A percentile compares a stretch with the other conserved stretches of the same genome.
Evolutionary conservation across 129 eudicot species (phyloP).

Genomic region (Dittrichia graveolens): DNA sequence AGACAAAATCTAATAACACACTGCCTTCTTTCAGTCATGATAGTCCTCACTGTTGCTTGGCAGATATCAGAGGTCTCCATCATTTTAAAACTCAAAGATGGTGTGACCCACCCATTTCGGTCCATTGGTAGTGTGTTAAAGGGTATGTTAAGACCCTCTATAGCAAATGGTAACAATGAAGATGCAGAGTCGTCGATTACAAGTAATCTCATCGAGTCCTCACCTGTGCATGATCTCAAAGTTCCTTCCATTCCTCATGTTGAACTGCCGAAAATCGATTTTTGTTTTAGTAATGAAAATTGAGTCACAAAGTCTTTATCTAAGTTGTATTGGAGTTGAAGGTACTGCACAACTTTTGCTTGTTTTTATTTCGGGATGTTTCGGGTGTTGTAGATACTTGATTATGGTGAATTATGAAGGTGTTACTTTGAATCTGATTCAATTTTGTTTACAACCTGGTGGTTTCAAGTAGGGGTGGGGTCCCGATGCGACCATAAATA

Average conservation of each 20-base stretch:
- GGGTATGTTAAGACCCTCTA: slow-evolving; percentile 35
- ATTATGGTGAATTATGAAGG: too few relatives aligned
- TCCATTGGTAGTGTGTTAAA: slow-evolving; percentile 45
- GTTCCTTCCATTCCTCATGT: slow-evolving; percentile 45
- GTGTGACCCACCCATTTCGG: slow-evolving; percentile 63
- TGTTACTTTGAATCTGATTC: too few relatives aligned
- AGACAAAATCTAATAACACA: slow-evolving; percentile 75
- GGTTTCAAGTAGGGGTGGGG: too few relatives aligned
- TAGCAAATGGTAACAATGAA: not conserved
- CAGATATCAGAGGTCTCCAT: slow-evolving; percentile 80
- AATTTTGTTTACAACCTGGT: too few relatives aligned
- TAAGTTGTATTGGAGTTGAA: not conserved
- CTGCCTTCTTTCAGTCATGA: slow-evolving; percentile 65
- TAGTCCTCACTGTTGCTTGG: slow-evolving; percentile 68
- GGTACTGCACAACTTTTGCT: not conserved
- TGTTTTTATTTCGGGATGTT: not conserved
- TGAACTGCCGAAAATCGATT: slow-evolving; percentile 38
- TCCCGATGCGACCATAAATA: too few relatives aligned
- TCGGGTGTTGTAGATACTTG: too few relatives aligned
- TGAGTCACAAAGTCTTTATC: not conserved
- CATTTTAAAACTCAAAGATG: slow-evolving; percentile 59
- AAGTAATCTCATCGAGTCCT: slow-evolving; percentile 25
- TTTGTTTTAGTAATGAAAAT: slow-evolving; percentile 9
- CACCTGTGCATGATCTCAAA: slow-evolving; percentile 44
- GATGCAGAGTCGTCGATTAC: slow-evolving; percentile 24